These are phyloP conservation scores for Crataegus laevigata DNA, from an alignment of 306 rosid genomes.

Conservation along the genomic window DNA sequence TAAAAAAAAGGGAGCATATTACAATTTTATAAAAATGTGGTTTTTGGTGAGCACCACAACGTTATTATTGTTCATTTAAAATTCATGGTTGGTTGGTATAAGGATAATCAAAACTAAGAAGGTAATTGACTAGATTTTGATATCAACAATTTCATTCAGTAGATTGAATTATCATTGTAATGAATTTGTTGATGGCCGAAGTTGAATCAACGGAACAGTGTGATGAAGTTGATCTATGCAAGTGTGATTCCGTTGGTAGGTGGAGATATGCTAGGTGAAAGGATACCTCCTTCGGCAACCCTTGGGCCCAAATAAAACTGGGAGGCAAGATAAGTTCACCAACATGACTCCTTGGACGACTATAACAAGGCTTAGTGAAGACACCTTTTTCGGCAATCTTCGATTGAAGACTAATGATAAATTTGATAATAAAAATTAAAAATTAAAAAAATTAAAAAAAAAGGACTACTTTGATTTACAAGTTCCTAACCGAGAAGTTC, in stretches of 20 bases:
- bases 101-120: not conserved
- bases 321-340: too few relatives aligned
- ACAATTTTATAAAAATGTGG: too few relatives aligned
- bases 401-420: too few relatives aligned
- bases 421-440: too few relatives aligned
- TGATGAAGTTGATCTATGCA: not conserved
- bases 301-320: too few relatives aligned
- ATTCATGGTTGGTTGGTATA: not conserved
- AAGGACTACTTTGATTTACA: not conserved
- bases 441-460: too few relatives aligned
- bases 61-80: too few relatives aligned
- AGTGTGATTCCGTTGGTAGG: not conserved
- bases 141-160: not conserved
- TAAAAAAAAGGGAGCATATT: too few relatives aligned
- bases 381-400: not conserved
- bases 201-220: not conserved
- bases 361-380: not conserved
- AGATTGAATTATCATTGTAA: not conserved
- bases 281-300: too few relatives aligned
- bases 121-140: not conserved
- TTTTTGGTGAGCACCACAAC: too few relatives aligned
- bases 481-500: not conserved
- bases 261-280: not conserved
- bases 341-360: too few relatives aligned
- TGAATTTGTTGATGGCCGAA: not conserved